Conservation (phyloP, 1,284 basidiomycete species). For the Leccinum angustisporum region DNA sequence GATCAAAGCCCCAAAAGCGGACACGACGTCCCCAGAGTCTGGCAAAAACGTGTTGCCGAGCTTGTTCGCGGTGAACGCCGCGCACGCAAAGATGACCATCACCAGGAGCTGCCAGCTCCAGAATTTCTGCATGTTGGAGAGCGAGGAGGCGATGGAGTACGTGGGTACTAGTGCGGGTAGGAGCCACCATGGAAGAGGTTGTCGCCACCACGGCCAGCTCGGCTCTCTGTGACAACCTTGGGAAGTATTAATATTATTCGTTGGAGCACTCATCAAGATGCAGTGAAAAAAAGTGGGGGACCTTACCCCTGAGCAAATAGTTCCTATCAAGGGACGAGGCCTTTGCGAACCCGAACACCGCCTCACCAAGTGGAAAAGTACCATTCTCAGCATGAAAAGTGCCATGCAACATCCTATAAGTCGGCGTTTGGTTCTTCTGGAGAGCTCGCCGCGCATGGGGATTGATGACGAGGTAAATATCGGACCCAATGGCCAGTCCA, state of each 20-base stretch:
- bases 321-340: conserved; percentile 38
- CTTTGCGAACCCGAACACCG: conserved; percentile 64
- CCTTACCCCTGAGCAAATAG: conserved; percentile 52
- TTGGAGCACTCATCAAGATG: not conserved
- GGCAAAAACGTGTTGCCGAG: conserved; percentile 50
- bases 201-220: conserved; percentile 74
- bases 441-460: conserved; percentile 56
- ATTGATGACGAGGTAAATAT: conserved; percentile 79
- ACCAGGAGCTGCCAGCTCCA: conserved; percentile 69
- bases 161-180: conserved; percentile 76
- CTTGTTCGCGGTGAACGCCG: conserved; percentile 71
- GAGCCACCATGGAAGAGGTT: conserved; percentile 76
- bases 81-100: conserved; percentile 80
- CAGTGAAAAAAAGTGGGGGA: conserved; percentile 9
- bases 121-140: conserved; percentile 74
- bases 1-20: conserved; percentile 77
- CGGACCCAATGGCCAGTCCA: conserved; percentile 82
- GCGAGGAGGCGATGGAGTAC: conserved; percentile 76
- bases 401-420: conserved; percentile 56
- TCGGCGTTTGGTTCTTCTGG: conserved; percentile 43
- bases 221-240: conserved; percentile 73
- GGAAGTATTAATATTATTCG: not conserved
- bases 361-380: conserved; percentile 48
- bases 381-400: conserved; percentile 60
- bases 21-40: conserved; percentile 57